Conservation (phyloP, 495 filamentous ascomycete genomes). For the Astrothelium subdiscretum region DNA sequence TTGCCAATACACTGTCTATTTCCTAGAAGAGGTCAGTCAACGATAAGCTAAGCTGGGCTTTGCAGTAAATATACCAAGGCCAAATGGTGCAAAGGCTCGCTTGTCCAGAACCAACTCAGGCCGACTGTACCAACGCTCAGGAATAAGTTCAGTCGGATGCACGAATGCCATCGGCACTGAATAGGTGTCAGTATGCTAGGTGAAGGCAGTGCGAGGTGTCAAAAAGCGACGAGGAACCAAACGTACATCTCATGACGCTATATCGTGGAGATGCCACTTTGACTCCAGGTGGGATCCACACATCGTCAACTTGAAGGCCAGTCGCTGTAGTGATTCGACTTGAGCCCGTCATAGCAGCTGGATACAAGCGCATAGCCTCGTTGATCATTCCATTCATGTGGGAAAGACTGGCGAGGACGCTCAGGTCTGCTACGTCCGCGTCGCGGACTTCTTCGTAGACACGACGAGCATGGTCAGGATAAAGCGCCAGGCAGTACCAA, state of each 20-base stretch:
- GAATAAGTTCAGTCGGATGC: slow-evolving; percentile 35
- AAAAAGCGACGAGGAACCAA: neutral
- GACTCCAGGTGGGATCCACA: slow-evolving; percentile 33
- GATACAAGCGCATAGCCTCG: slow-evolving; percentile 44
- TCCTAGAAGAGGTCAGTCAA: neutral
- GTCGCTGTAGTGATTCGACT: slow-evolving; percentile 34
- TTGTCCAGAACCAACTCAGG: slow-evolving; percentile 36
- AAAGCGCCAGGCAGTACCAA: slow-evolving; percentile 19
- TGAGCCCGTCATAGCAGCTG: slow-evolving; percentile 35
- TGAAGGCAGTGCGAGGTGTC: too few species aligned
- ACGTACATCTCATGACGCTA: slow-evolving; percentile 31
- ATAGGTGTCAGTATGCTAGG: slow-evolving; percentile 7
- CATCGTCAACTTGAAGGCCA: slow-evolving; percentile 35
- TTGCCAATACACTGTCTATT: slow-evolving; percentile 30
- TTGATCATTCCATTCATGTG: slow-evolving; percentile 40
- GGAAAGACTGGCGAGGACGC: slow-evolving; percentile 7
- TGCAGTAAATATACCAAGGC: slow-evolving; percentile 24
- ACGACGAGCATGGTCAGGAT: slow-evolving; percentile 9
- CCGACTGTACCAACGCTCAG: slow-evolving; percentile 42
- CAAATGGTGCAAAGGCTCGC: slow-evolving; percentile 41
- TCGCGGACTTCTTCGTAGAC: slow-evolving; percentile 13
- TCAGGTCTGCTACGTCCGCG: slow-evolving; percentile 10
- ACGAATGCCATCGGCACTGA: slow-evolving; percentile 22
- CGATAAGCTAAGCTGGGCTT: neutral
- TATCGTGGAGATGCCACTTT: slow-evolving; percentile 35